Base-by-base conservation (phyloP, 768 basidiomycete genomes). In the Macrolepiota albuminosa region DNA sequence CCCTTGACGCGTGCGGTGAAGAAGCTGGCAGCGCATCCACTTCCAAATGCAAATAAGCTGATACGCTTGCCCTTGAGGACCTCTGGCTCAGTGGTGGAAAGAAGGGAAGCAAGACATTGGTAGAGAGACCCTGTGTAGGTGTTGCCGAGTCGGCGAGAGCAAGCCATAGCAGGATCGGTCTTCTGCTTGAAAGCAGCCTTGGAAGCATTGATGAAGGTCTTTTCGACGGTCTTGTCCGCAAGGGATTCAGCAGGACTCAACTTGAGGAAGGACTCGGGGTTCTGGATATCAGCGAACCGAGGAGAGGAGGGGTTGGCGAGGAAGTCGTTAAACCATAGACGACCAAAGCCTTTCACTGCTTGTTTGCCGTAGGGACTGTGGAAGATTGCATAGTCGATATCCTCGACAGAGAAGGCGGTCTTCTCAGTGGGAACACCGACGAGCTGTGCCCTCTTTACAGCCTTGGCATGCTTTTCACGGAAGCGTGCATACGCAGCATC, bases 341-440 rank as follows among this genome's bases (percentile, higher is more conserved):
- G 91, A 40, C 92, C 96, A 72, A 96, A 89, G 47, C 93, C 95
- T 78, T 98, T 99, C 73, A 97, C 91, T 56, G 97, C 95, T 72
- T 97, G 91, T 79, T 99, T 99, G 78, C 97, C 96, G 75, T 98
- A 99, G 0, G 97, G 97, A 60, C 88, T 89, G 81, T 99, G 97
- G 86, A 98, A 95, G 67, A 95, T 86, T 64, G 89, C 82, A 72
- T 93, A 98, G 77, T 98, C 96, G 68, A 97, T 83, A 65, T 87
- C 83, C 54, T 89, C 86, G 49, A 93, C 81, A 8, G 90, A 89
- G 76, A 94, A 91, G 36, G 78, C 67, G 2, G 77, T 65, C 61
- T 79, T 77, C 60, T 79, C 79, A 21, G 76, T 71, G 4, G 73
- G 68, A 48, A 78, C 66, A 21, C 72, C 72, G 21, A 67, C 75